Conservation (phyloP, 169 alveolate genomes). For the Miamiensis avidus region DNA sequence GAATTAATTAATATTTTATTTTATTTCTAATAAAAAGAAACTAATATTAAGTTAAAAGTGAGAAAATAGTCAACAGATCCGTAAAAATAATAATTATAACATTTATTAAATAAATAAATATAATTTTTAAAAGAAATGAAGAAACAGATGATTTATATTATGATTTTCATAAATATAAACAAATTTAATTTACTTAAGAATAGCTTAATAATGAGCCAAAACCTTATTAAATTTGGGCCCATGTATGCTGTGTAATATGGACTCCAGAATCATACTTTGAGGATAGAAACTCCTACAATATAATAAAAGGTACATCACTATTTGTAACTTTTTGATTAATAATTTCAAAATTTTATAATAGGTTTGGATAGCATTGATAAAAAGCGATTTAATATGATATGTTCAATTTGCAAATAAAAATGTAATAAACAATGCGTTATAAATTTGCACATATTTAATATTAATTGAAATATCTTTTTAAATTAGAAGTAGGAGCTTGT, state of each 20-base stretch:
- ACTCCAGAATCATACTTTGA: conserved; percentile 47
- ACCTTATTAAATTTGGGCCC: conserved; percentile 36
- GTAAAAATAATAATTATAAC: too few relatives aligned
- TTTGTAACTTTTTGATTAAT: too few relatives aligned
- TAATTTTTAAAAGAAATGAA: not conserved
- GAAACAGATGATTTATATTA: conserved; percentile 31
- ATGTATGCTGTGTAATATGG: conserved; percentile 46
- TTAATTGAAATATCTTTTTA: not conserved
- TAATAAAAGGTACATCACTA: conserved; percentile 17
- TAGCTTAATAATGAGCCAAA: conserved; percentile 36
- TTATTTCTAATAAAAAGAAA: too few relatives aligned
- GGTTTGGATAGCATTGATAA: conserved; percentile 34
- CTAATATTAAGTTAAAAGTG: not conserved
- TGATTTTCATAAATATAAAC: conserved; percentile 26
- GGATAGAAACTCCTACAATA: conserved; percentile 29
- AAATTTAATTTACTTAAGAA: conserved; percentile 23
- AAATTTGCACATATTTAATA: not conserved
- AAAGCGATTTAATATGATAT: conserved; percentile 40
- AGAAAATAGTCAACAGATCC: too few relatives aligned
- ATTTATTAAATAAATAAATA: too few relatives aligned
- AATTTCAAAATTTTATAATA: too few relatives aligned
- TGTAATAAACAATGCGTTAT: not conserved
- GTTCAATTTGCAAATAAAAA: conserved; percentile 40
- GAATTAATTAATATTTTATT: not conserved
- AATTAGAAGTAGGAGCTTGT: conserved; percentile 48